Conservation (phyloP, 2,329 filamentous ascomycete genomes). For the Monosporascus ibericus region DNA sequence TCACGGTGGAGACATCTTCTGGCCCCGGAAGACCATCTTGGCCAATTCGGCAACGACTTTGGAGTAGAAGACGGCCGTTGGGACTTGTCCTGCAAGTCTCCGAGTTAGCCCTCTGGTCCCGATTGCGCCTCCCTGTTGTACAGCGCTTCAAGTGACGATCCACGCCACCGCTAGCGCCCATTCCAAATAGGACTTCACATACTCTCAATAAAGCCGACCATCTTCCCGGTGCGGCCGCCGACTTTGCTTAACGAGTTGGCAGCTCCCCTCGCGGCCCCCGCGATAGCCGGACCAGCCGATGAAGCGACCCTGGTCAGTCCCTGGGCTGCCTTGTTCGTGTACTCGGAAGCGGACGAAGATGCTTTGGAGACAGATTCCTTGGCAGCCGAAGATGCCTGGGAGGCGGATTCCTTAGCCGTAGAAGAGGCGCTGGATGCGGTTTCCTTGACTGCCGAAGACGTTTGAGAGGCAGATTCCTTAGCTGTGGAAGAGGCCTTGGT, state of each 20-base stretch:
- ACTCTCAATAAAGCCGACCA: constrained; percentile 83
- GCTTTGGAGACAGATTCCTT: constrained; percentile 38
- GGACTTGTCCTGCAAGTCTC: constrained; percentile 63
- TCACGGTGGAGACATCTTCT: constrained; percentile 95
- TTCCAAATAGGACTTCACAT: constrained; percentile 34
- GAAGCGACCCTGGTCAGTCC: constrained; percentile 77
- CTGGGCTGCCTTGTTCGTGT: constrained; percentile 64
- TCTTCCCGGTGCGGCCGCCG: constrained; percentile 75
- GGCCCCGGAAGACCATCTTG: constrained; percentile 80
- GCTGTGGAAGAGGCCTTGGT: not conserved
- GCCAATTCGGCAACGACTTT: constrained; percentile 81
- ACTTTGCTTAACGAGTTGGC: constrained; percentile 64
- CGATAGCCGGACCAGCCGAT: constrained; percentile 71
- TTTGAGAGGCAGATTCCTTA: constrained; percentile 28
- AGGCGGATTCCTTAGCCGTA: constrained; percentile 28
- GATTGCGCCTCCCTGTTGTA: too few species aligned
- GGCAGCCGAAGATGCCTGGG: constrained; percentile 32
- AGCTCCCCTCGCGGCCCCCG: constrained; percentile 63
- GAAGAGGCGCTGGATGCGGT: constrained; percentile 17
- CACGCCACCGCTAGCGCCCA: too few species aligned
- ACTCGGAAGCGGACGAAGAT: constrained; percentile 36
- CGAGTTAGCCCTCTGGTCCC: too few species aligned
- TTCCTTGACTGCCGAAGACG: constrained; percentile 30
- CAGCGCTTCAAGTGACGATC: too few species aligned
- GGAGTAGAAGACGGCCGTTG: constrained; percentile 85